Conservation (phyloP, 345 rosid genomes). For the Draba incana region DNA sequence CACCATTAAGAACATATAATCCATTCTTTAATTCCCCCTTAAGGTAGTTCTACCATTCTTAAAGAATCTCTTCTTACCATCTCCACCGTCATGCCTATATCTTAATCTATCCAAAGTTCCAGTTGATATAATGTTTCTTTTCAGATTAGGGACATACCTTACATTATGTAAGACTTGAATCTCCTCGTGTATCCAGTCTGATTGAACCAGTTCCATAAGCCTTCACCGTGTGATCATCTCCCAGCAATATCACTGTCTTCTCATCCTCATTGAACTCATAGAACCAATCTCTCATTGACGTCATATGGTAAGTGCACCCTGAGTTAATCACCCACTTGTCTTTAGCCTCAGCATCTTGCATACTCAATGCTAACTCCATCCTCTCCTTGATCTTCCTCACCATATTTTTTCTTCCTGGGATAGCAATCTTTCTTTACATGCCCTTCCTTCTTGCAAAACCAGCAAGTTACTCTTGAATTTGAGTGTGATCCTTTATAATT, state of each 20-base stretch:
- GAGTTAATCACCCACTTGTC: not conserved
- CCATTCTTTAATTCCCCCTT: not conserved
- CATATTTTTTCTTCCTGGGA: not conserved
- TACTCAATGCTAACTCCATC: not conserved
- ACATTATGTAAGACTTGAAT: not conserved
- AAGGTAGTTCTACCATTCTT: not conserved
- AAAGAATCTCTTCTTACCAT: not conserved
- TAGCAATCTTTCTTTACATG: not conserved
- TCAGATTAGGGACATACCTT: not conserved
- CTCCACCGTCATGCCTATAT: not conserved
- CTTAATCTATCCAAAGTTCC: not conserved
- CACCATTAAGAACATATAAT: not conserved
- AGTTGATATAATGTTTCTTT: not conserved
- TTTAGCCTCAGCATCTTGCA: not conserved
- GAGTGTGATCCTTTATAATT: not conserved
- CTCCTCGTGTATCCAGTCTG: fast-evolving
- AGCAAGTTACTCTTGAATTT: fast-evolving
- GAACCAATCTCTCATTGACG: not conserved
- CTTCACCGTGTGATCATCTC: not conserved
- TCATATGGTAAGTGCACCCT: not conserved
- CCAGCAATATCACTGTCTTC: fast-evolving
- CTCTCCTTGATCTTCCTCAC: not conserved
- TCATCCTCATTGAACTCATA: fast-evolving
- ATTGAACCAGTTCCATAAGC: not conserved
- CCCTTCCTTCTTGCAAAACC: not conserved